These are phyloP conservation scores for Coemansia sp. DNA, from an alignment of 192 early-diverging fungal genomes.

Conservation along the genomic window DNA sequence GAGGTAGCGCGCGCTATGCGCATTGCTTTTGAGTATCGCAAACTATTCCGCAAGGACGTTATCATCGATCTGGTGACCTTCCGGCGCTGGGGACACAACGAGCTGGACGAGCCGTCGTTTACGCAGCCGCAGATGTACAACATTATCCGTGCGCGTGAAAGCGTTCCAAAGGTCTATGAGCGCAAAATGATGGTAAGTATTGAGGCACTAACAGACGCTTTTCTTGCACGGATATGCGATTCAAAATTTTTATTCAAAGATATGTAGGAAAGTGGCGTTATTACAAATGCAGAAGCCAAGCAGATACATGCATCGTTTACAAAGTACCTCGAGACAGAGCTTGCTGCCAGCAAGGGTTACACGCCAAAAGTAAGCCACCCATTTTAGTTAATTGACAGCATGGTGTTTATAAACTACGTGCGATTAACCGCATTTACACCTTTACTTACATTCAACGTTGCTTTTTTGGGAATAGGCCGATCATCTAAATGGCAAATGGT, in stretches of 20 bases:
- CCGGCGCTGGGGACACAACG: constrained; percentile 97
- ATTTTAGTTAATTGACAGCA: not conserved
- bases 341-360: constrained; percentile 40
- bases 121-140: constrained; percentile 98
- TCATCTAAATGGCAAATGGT: constrained; percentile 77
- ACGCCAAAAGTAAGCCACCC: constrained; percentile 29
- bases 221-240: not conserved
- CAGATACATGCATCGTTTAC: constrained; percentile 24
- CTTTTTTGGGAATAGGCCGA: constrained; percentile 24
- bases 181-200: constrained; percentile 61
- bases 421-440: not conserved
- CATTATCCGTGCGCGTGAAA: constrained; percentile 80
- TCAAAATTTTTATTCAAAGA: not conserved
- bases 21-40: constrained; percentile 87
- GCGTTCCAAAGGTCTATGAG: constrained; percentile 86
- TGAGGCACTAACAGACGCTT: not conserved
- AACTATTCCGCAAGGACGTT: constrained; percentile 92
- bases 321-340: constrained; percentile 42
- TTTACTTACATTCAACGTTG: not conserved
- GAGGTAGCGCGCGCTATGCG: constrained; percentile 85
- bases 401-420: not conserved
- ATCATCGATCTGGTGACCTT: constrained; percentile 94
- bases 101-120: constrained; percentile 95
- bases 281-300: constrained; percentile 30
- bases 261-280: constrained; percentile 24